phyloP scores from a whole-genome alignment of 768 basidiomycete genomes.

The Lactifluus echinatus region DNA sequence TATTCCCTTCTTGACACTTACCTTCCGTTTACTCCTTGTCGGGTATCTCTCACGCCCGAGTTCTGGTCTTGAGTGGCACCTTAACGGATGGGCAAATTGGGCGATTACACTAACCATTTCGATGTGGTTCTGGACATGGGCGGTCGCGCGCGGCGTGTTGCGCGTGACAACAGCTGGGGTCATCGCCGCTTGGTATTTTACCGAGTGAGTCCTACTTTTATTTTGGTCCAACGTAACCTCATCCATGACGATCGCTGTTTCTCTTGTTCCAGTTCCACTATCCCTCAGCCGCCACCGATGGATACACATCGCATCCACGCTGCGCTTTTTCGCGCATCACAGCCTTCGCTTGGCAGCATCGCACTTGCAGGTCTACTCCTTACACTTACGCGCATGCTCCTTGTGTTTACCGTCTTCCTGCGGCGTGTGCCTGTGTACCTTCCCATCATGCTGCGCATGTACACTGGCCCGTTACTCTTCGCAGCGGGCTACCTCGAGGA shows the following conservation, averaged over 20 bases:
- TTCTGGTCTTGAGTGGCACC: constrained; percentile 43
- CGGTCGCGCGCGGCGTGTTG: constrained; percentile 69
- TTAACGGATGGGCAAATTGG: constrained; percentile 63
- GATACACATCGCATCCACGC: constrained; percentile 71
- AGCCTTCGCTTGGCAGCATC: constrained; percentile 75
- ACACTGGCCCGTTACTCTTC: constrained; percentile 33
- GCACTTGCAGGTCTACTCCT: constrained; percentile 70
- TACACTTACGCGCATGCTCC: constrained; percentile 55
- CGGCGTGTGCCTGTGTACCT: constrained; percentile 49
- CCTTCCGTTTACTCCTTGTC: constrained; percentile 68
- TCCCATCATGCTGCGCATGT: constrained; percentile 35
- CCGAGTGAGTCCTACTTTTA: constrained; percentile 36
- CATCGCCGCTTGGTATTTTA: constrained; percentile 89
- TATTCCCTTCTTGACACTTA: constrained; percentile 71
- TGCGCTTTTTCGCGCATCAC: constrained; percentile 68
- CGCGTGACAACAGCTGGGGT: constrained; percentile 73
- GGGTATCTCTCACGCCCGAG: constrained; percentile 43
- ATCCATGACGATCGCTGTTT: constrained; percentile 3
- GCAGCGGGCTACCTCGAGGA: constrained; percentile 38
- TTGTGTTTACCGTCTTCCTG: constrained; percentile 41
- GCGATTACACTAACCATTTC: constrained; percentile 47
- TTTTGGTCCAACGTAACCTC: background rate
- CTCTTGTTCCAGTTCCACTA: constrained; percentile 20
- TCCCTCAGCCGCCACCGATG: constrained; percentile 35
- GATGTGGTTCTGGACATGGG: constrained; percentile 69